Evolutionary conservation across 2,329 filamentous ascomycete species (phyloP).

Genomic region (Fusarium abutilonis): DNA sequence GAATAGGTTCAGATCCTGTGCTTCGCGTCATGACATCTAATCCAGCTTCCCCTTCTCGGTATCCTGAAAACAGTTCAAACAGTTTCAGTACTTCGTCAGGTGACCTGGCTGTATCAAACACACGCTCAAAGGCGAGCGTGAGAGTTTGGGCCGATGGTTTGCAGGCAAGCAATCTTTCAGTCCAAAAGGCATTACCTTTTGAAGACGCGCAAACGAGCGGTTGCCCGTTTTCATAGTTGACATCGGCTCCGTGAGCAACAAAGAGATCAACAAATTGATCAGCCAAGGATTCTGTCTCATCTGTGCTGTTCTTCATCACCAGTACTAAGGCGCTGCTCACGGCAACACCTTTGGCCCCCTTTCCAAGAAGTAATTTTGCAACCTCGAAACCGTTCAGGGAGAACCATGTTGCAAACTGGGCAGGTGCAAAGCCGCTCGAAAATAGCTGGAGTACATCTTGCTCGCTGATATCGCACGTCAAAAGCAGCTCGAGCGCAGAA

Average conservation of each 20-base stretch:
- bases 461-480: slow-evolving; percentile 54
- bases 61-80: slow-evolving; percentile 62
- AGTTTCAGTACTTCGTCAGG: slow-evolving; percentile 63
- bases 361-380: slow-evolving; percentile 59
- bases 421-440: slow-evolving; percentile 55
- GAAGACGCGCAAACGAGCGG: slow-evolving; percentile 64
- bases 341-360: slow-evolving; percentile 58
- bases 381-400: slow-evolving; percentile 58
- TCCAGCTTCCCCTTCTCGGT: slow-evolving; percentile 57
- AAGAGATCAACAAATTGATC: slow-evolving; percentile 57
- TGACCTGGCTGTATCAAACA: slow-evolving; percentile 62
- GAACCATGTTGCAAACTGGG: slow-evolving; percentile 57
- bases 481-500: slow-evolving; percentile 54
- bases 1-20: slow-evolving; percentile 57
- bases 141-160: slow-evolving; percentile 62
- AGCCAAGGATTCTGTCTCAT: slow-evolving; percentile 53
- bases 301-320: slow-evolving; percentile 56
- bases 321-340: slow-evolving; percentile 58
- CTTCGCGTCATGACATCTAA: slow-evolving; percentile 62
- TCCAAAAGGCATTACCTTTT: slow-evolving; percentile 60
- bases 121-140: slow-evolving; percentile 63
- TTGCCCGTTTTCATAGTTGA: slow-evolving; percentile 64
- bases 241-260: slow-evolving; percentile 54
- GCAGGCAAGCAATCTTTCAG: slow-evolving; percentile 60
- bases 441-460: slow-evolving; percentile 59